Conservation (phyloP, 139 green algal species). For the Haematococcus lacustris region DNA sequence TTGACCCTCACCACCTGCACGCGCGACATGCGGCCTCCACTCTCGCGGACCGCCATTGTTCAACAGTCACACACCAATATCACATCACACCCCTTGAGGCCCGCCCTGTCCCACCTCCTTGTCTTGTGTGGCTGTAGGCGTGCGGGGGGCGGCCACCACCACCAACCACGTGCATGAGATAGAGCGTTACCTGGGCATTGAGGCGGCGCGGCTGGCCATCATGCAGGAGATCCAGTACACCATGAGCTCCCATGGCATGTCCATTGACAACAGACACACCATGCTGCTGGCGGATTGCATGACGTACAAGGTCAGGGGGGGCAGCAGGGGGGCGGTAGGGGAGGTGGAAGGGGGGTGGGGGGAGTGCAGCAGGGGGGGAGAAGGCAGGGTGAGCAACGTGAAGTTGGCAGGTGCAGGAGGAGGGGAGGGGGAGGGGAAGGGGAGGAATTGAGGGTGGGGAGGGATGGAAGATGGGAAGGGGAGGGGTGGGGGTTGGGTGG, state of each 20-base stretch:
- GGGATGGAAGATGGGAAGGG: too few species aligned
- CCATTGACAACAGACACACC: conserved; percentile 88
- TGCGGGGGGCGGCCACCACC: conserved; percentile 56
- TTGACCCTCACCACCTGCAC: too few species aligned
- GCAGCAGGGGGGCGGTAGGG: too few species aligned
- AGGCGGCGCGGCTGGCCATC: conserved; percentile 66
- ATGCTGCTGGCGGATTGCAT: conserved; percentile 98
- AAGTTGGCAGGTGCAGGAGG: background rate
- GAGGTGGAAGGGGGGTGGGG: too few species aligned
- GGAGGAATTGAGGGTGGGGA: too few species aligned
- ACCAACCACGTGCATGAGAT: conserved; percentile 95
- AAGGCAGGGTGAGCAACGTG: background rate
- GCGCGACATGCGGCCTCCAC: too few species aligned
- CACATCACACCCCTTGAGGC: too few species aligned
- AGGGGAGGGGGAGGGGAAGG: too few species aligned
- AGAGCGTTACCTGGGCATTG: conserved; percentile 83
- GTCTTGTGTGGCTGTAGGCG: conserved; percentile 75
- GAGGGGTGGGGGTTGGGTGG: too few species aligned
- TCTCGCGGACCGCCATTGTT: too few species aligned
- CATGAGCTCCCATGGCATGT: conserved; percentile 91
- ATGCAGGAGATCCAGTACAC: conserved; percentile 88
- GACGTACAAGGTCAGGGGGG: conserved; percentile 75
- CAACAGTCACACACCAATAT: too few species aligned
- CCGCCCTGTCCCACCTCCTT: too few species aligned
- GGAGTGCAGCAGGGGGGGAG: background rate